Base-by-base conservation (phyloP, 2,329 filamentous ascomycete species). In the Cercospora berteroae region DNA sequence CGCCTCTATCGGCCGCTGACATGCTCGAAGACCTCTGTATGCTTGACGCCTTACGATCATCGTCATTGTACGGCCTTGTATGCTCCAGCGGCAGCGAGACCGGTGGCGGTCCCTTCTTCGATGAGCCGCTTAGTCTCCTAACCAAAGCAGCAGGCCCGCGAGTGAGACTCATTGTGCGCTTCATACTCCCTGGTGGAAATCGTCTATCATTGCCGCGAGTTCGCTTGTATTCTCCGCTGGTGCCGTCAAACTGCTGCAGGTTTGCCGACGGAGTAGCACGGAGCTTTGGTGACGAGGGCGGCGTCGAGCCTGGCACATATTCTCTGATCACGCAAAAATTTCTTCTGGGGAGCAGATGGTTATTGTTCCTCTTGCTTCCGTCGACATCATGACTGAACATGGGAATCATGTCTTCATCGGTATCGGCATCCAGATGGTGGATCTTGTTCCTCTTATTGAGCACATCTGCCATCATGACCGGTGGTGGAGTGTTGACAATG, bases 271-370 rank as follows among this genome's bases (percentile, higher is more conserved):
- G 60, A n/a, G 33, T 64, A 60, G 56, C 39, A n/a, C 59, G 63
- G 2, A 42, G 29, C 8, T 60, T 60, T 3, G 92, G 92, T 1
- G 90, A 89, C 3, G 86, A 84, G 0, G 88, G 87, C 12, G 93
- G 93, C 1, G 92, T 96, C 36, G 81, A 83, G 3, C 92, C 92
- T 1, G 94, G 93, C 9, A 87, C 83, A 80, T 96, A 98, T 76
- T 91, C 86, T 63, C 91, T 87, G 74, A 99, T 96, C 2, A 93
- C 92, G 78, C 94, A 98, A 92, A 94, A 99, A 78, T 99, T 99
- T 33, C 95, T 87, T 67, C 95, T 90, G 20, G 94, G 94, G 9
- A 98, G 83, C 1, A 99, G 83, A 68, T 90, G 89, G 75, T 93
- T 96, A 79, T 99, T 99, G 80, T 97, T 98, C 69, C 95, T 87